A percentile compares a stretch with the other conserved stretches of the same genome.
These are phyloP conservation scores for Hyaloscypha finlandica DNA, from an alignment of 495 filamentous ascomycete genomes.

Conservation along the genomic window DNA sequence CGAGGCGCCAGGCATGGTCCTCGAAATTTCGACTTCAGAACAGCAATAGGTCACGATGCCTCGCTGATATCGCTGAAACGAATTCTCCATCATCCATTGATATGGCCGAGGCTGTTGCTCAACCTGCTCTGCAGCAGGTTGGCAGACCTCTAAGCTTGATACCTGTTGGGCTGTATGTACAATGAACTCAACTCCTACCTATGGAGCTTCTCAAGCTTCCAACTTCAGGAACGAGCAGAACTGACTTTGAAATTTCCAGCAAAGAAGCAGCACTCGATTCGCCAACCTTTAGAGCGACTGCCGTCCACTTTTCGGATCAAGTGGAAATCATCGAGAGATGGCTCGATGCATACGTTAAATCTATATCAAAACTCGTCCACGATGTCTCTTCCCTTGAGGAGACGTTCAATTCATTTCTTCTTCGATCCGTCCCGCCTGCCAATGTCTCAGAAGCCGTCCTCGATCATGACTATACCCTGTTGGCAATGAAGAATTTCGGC, in stretches of 20 bases:
- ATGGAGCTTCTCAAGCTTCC: not conserved
- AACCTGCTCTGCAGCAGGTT: conserved; percentile 20
- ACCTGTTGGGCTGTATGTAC: conserved; percentile 57
- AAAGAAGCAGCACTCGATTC: conserved; percentile 94
- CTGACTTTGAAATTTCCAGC: not conserved
- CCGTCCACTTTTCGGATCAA: conserved; percentile 88
- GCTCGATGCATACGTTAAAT: conserved; percentile 83
- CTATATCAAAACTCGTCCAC: conserved; percentile 72
- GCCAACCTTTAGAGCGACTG: conserved; percentile 88
- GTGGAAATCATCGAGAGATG: conserved; percentile 89
- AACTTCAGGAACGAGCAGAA: conserved; percentile 50
- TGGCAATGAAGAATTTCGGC: conserved; percentile 80
- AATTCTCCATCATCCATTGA: not conserved
- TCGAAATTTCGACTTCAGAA: not conserved
- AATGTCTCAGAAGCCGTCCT: conserved; percentile 76
- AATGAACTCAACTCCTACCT: not conserved
- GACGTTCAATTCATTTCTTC: conserved; percentile 70
- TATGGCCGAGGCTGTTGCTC: conserved; percentile 24
- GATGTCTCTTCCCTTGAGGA: conserved; percentile 73
- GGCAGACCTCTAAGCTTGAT: conserved; percentile 42
- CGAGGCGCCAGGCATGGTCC: not conserved
- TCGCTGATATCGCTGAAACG: not conserved
- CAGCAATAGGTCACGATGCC: not conserved
- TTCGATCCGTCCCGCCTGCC: conserved; percentile 67
- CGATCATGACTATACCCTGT: conserved; percentile 91